Conservation (phyloP, 2,329 filamentous ascomycete species). For the Bretziella fagacearum region DNA sequence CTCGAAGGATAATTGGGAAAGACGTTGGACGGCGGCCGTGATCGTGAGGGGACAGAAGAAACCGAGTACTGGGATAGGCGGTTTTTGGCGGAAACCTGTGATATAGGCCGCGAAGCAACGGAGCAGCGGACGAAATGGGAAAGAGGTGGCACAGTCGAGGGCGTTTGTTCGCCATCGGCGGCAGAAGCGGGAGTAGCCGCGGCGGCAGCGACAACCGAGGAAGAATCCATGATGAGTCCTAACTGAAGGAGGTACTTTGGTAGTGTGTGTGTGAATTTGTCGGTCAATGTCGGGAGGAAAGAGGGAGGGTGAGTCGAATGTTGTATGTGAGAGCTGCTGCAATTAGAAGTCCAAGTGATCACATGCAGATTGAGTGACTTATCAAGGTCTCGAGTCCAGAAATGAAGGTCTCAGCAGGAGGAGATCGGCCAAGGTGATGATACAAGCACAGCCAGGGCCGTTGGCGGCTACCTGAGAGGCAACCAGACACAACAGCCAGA, state of each 20-base stretch:
- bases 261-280: not conserved
- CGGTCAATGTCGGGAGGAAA: not conserved
- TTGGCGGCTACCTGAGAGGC: too few species aligned
- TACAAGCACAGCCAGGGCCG: too few species aligned
- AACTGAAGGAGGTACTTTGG: not conserved
- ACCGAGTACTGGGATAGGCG: conserved; percentile 72
- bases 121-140: conserved; percentile 41
- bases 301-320: not conserved
- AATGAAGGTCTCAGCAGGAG: too few species aligned
- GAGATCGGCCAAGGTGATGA: too few species aligned
- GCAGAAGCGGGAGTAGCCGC: conserved; percentile 32
- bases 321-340: too few species aligned
- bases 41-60: conserved; percentile 49
- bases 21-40: conserved; percentile 63
- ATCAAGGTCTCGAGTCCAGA: too few species aligned
- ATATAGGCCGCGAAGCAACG: conserved; percentile 47
- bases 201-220: conserved; percentile 19
- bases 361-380: too few species aligned
- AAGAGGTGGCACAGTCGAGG: conserved; percentile 37
- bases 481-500: too few species aligned
- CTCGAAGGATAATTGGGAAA: conserved; percentile 76
- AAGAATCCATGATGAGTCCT: not conserved
- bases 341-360: too few species aligned
- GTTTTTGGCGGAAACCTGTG: conserved; percentile 56
- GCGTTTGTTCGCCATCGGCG: conserved; percentile 31